Percentiles rank a stretch among this genome's conserved stretches.
phyloP scores from a whole-genome alignment of 2,329 filamentous ascomycete genomes.

The Xylaria sp. region DNA sequence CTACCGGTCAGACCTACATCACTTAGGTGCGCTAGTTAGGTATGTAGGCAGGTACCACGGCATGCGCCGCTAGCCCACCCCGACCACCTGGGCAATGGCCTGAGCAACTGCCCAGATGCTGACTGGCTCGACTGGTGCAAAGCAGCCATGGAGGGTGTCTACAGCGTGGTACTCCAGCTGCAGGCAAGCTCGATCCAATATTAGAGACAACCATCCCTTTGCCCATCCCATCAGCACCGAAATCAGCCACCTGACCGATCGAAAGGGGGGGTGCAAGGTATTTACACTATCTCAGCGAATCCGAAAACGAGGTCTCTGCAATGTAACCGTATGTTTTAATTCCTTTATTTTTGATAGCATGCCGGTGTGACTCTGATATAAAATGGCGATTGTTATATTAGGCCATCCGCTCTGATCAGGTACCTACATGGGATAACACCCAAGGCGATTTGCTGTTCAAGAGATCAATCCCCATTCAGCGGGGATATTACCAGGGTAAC shows the following conservation, averaged over 20 bases:
- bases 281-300: not conserved
- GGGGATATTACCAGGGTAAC: not conserved
- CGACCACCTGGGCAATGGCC: constrained; percentile 11
- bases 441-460: not conserved
- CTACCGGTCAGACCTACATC: not conserved
- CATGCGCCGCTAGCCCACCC: constrained; percentile 24
- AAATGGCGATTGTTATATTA: not conserved
- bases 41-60: constrained; percentile 7
- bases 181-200: not conserved
- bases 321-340: not conserved
- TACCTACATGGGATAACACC: not conserved
- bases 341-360: not conserved
- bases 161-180: constrained; percentile 7
- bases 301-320: constrained; percentile 19
- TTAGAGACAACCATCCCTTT: not conserved
- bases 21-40: too few relatives aligned
- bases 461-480: constrained; percentile 9
- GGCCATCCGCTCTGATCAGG: not conserved
- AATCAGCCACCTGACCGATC: constrained; percentile 1
- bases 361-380: not conserved
- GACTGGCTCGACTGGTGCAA: too few relatives aligned
- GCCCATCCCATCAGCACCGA: not conserved
- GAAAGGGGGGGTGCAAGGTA: not conserved
- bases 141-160: not conserved
- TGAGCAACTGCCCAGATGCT: not conserved